A percentile compares a stretch with the other conserved stretches of the same genome.
phyloP scores from a whole-genome alignment of 2,329 filamentous ascomycete species.

The Fusarium subglutinans region DNA sequence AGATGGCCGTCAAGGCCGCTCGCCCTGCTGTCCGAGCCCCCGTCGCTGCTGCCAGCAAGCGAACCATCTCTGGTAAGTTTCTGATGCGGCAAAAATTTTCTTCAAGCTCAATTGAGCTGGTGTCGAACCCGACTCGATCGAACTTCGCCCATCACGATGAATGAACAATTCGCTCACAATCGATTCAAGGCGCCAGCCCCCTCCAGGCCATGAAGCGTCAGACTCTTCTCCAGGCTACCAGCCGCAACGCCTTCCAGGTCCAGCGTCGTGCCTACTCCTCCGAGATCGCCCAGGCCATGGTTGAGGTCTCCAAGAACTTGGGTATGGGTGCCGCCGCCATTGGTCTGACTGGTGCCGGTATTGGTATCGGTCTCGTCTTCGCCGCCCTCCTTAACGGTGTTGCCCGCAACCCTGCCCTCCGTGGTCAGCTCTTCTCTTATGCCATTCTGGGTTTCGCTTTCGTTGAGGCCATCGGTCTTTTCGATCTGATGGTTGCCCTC shows the following conservation, averaged over 20 bases:
- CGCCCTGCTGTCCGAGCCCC: conserved; percentile 76
- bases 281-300: conserved; percentile 87
- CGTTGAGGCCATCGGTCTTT: conserved; percentile 91
- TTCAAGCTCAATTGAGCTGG: conserved; percentile 43
- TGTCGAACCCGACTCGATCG: conserved; percentile 45
- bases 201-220: conserved; percentile 81
- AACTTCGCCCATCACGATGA: conserved; percentile 36
- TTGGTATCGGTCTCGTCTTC: conserved; percentile 96
- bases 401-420: conserved; percentile 93
- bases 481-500: conserved; percentile 92
- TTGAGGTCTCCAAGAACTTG: conserved; percentile 90
- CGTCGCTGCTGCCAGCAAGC: conserved; percentile 74
- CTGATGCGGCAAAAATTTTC: conserved; percentile 46
- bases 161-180: conserved; percentile 47
- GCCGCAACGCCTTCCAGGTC: conserved; percentile 71
- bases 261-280: conserved; percentile 83
- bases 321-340: conserved; percentile 91
- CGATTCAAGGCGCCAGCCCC: conserved; percentile 63
- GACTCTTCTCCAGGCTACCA: conserved; percentile 73
- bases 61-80: conserved; percentile 77
- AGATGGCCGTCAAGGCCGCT: conserved; percentile 81
- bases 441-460: conserved; percentile 96
- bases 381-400: conserved; percentile 88
- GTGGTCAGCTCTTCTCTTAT: conserved; percentile 95
- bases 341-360: conserved; percentile 91